Conservation (phyloP, 176 grass and related monocot genomes). For the Miscanthus lutarioriparius region DNA sequence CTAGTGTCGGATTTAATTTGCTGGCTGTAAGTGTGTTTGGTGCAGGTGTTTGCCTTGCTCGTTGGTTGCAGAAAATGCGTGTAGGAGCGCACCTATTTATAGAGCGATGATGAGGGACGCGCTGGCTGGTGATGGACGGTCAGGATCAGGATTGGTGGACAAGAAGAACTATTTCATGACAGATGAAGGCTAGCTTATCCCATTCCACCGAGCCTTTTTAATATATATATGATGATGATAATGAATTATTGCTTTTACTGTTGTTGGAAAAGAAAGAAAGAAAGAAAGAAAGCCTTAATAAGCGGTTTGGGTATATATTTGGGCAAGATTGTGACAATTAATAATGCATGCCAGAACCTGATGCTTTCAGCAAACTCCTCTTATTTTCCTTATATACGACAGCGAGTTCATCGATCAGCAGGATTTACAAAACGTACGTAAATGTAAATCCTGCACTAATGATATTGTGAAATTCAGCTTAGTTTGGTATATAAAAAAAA, state of each 20-base stretch:
- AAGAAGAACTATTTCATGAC: not conserved
- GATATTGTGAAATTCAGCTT: no score
- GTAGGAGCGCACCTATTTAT: conserved; percentile 25
- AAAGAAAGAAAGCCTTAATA: not conserved
- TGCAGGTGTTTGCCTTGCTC: not conserved
- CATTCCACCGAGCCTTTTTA: not conserved
- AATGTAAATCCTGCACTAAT: no score
- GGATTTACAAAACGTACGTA: no score
- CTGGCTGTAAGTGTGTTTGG: no score
- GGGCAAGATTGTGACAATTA: not conserved
- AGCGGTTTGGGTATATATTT: not conserved
- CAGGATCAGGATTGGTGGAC: not conserved
- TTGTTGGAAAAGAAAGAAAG: not conserved
- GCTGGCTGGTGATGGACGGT: not conserved
- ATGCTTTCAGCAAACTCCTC: not conserved
- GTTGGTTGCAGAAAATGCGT: not conserved
- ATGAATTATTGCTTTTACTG: not conserved
- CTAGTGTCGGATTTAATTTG: no score
- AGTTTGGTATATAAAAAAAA: no score
- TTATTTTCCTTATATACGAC: no score
- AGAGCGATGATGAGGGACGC: not conserved
- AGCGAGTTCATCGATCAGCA: no score
- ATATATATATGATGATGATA: not conserved
- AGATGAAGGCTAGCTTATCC: not conserved
- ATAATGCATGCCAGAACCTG: not conserved